A percentile compares a stretch with the other conserved stretches of the same genome.
phyloP scores from a whole-genome alignment of 2,329 filamentous ascomycete genomes.

The Rugonectria rugulosa region DNA sequence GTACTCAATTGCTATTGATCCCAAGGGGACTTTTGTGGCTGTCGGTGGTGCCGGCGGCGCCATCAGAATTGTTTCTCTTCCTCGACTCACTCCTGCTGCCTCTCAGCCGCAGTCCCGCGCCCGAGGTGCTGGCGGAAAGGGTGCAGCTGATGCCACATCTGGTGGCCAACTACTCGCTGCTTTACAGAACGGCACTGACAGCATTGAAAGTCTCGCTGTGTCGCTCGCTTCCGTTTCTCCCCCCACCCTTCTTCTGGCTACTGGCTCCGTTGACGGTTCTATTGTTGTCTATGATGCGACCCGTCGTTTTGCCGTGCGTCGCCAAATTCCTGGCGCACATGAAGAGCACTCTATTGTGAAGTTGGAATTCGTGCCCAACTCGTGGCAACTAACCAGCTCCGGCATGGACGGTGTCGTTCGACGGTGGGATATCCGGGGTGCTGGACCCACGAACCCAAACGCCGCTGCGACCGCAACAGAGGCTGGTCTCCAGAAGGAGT shows the following conservation, averaged over 20 bases:
- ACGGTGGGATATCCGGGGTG: conserved; percentile 81
- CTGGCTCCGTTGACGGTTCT: conserved; percentile 75
- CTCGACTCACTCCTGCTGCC: conserved; percentile 58
- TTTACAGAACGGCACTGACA: conserved; percentile 76
- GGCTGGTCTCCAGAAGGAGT: conserved; percentile 79
- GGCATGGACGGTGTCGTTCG: conserved; percentile 93
- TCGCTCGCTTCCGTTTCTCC: conserved; percentile 47
- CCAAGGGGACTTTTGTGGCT: conserved; percentile 79
- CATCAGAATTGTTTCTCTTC: conserved; percentile 85
- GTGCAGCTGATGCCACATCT: conserved; percentile 47
- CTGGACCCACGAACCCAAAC: conserved; percentile 41
- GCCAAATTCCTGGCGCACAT: conserved; percentile 83
- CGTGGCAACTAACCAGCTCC: conserved; percentile 81
- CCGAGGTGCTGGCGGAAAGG: conserved; percentile 42
- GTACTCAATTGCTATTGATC: conserved; percentile 86
- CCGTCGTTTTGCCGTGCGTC: conserved; percentile 84
- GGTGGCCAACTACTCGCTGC: conserved; percentile 77
- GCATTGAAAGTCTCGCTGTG: conserved; percentile 81
- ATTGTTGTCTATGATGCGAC: conserved; percentile 89
- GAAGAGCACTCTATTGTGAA: conserved; percentile 92
- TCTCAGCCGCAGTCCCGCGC: conserved; percentile 34
- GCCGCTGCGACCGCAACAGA: conserved; percentile 51
- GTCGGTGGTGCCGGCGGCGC: conserved; percentile 88
- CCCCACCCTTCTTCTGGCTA: conserved; percentile 65
- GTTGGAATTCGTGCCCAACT: conserved; percentile 79